Evolutionary conservation across 805 yeast genomes (phyloP).

Genomic region (Tetrapisispora fleetii): DNA sequence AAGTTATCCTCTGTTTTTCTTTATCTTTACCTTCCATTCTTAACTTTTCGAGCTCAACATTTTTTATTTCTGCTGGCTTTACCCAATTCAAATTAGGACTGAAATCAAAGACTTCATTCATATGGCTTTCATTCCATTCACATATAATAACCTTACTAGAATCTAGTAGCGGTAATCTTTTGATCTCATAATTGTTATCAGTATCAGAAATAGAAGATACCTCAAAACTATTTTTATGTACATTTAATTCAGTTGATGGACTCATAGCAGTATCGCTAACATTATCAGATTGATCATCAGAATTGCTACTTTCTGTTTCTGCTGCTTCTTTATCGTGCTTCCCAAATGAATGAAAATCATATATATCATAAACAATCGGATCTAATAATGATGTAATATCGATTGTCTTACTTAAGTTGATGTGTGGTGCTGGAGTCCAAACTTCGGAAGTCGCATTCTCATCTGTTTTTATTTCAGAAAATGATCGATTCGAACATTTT

Average conservation of each 20-base stretch:
- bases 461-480: not conserved
- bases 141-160: conserved; percentile 39
- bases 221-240: conserved; percentile 1
- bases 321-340: not conserved
- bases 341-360: conserved; percentile 10
- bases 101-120: conserved; percentile 43
- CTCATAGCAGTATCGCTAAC: not conserved
- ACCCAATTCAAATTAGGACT: conserved; percentile 51
- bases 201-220: not conserved
- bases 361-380: conserved; percentile 18
- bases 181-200: not conserved
- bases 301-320: not conserved
- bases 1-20: conserved; percentile 37
- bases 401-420: conserved; percentile 8
- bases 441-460: conserved; percentile 2
- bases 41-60: conserved; percentile 45
- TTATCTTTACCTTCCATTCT: conserved; percentile 25
- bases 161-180: not conserved
- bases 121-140: conserved; percentile 50
- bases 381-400: conserved; percentile 11
- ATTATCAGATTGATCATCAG: not conserved
- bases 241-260: not conserved
- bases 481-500: not conserved
- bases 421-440: conserved; percentile 21
- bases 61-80: conserved; percentile 38